phyloP scores from a whole-genome alignment of 176 grass and related monocot genomes.

The Tillandsia leiboldiana region DNA sequence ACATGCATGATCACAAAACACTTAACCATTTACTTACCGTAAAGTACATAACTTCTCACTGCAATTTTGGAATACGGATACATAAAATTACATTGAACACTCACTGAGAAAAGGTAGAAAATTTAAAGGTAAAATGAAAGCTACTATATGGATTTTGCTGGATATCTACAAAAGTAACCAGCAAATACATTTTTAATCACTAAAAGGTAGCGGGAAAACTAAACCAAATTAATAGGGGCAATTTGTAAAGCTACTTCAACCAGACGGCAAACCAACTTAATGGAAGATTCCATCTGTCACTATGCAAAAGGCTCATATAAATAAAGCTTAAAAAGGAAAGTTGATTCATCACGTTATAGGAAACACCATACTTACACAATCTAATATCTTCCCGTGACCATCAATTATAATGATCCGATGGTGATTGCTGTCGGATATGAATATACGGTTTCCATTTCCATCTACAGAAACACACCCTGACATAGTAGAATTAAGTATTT shows the following conservation, averaged over 20 bases:
- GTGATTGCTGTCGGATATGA: constrained; percentile 80
- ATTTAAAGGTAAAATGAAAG: too few relatives aligned
- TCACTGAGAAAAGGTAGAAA: too few relatives aligned
- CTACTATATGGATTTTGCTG: too few relatives aligned
- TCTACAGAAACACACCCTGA: constrained; percentile 66
- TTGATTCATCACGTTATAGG: neutral
- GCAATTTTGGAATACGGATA: too few relatives aligned
- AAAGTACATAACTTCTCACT: too few relatives aligned
- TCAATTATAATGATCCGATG: constrained; percentile 76
- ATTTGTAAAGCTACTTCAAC: too few relatives aligned
- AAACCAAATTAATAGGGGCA: too few relatives aligned
- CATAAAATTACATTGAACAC: too few relatives aligned
- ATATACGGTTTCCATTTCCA: constrained; percentile 71
- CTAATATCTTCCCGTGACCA: constrained; percentile 53
- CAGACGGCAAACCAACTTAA: neutral
- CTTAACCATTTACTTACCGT: too few relatives aligned
- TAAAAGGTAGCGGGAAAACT: too few relatives aligned
- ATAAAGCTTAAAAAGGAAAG: constrained; percentile 17
- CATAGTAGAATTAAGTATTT: constrained; percentile 7
- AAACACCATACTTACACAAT: constrained; percentile 51
- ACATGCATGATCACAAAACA: neutral
- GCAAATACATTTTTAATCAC: too few relatives aligned
- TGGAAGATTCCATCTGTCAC: neutral
- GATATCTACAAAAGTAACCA: too few relatives aligned
- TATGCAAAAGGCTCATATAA: constrained; percentile 6